Base-by-base conservation (phyloP, 2,329 filamentous ascomycete species). In the Lachnellula willkommii region DNA sequence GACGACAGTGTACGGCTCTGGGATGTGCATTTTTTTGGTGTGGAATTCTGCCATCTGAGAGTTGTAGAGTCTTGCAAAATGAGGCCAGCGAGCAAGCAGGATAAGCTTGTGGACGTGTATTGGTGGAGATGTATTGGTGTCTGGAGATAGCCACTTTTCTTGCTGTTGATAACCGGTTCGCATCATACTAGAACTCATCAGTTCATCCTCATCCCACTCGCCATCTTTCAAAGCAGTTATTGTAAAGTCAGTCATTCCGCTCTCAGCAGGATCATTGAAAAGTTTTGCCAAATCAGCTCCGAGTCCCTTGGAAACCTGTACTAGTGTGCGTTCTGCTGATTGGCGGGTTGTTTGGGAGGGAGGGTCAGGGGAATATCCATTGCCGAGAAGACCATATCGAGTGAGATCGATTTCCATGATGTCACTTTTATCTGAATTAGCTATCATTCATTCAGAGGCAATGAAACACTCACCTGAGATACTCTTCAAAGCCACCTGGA, bases 1-100 rank as follows among this genome's bases (percentile, higher is more conserved):
- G 47, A 99, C 94, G 0, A 96, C 91, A 1, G 85, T 87, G 72
- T 96, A 97, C 1, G 93, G 92, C 68, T 99, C 95, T 0, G 94
- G 93, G 46, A 99, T 96, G 73, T 99, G 93, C 88, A 99, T 94
- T 72, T 89, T 91, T 68, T 94, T 94, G 15, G 90, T 94, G 70
- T 99, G 94, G 67, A 95, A 99, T 70, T 99, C 94, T 12, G 89
- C 86, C 94, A 99, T 99, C 68, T 96, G 91, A 4, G 93, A 85
- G 51, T 88, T 87, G 76, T 95, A 97, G 2, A 99, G 77, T 15
- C 94, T 87, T 42, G 88, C 85, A 74, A 99, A 99, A 72, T 99
- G 94, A 28, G 94, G 92, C 94, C 94, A 99, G 51, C 94, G 88
- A 20, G 94, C 88, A 70, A 95, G 90, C 8, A 99, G 79, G 52